phyloP scores from a whole-genome alignment of 306 rosid genomes.

The Pachyrhizus erosus region DNA sequence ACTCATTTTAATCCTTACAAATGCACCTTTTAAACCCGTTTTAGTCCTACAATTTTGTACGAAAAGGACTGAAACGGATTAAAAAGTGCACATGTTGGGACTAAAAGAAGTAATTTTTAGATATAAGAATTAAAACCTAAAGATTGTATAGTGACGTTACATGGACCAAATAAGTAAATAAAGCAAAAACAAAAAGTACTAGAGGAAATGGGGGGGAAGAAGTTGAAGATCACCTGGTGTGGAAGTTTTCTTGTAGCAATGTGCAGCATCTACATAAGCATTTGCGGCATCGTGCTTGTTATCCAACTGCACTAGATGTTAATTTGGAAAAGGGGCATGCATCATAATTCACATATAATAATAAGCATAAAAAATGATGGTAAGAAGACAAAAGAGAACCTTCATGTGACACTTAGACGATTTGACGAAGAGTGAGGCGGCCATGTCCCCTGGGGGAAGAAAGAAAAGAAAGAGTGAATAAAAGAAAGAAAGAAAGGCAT shows the following conservation, averaged over 20 bases:
- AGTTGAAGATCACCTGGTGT: conserved; percentile 45
- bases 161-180: too few relatives aligned
- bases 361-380: not conserved
- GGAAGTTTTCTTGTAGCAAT: conserved; percentile 62
- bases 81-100: not conserved
- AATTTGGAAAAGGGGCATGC: conserved; percentile 1
- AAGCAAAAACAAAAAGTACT: not conserved
- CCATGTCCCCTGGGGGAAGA: conserved; percentile 53
- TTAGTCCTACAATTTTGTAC: not conserved
- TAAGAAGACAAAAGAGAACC: conserved; percentile 31
- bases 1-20: not conserved
- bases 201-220: not conserved
- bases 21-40: not conserved
- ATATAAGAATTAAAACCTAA: too few relatives aligned
- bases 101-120: not conserved
- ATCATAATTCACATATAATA: not conserved
- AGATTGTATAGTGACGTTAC: too few relatives aligned
- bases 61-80: not conserved
- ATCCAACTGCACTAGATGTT: conserved; percentile 43
- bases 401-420: conserved; percentile 56
- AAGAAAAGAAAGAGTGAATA: not conserved
- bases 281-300: conserved; percentile 63
- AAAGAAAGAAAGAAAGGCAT: not conserved
- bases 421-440: conserved; percentile 56
- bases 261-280: conserved; percentile 58